These are phyloP conservation scores for Hyphopichia wangnamkhiaoensis DNA, from an alignment of 1,139 yeast species.

Conservation along the genomic window DNA sequence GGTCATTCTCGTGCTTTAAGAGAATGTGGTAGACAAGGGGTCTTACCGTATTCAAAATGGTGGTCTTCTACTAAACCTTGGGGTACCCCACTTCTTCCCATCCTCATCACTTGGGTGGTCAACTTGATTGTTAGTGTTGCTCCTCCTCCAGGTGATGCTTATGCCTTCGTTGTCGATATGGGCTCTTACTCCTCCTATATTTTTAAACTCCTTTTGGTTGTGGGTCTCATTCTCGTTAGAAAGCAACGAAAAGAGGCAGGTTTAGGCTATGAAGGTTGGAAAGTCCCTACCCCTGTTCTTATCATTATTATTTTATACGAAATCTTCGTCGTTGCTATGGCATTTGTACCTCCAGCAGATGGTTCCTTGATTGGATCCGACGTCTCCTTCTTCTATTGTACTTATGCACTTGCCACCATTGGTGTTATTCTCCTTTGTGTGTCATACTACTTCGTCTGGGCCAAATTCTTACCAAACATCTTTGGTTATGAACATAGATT, in stretches of 20 bases:
- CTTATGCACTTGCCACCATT: conserved; percentile 28
- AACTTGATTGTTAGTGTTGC: conserved; percentile 42
- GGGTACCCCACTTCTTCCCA: conserved; percentile 44
- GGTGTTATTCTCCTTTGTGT: conserved; percentile 33
- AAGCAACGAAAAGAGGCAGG: conserved; percentile 35
- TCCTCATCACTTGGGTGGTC: conserved; percentile 36
- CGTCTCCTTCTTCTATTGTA: conserved; percentile 32
- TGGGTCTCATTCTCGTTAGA: conserved; percentile 38
- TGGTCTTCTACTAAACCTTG: conserved; percentile 46
- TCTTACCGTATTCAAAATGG: conserved; percentile 37
- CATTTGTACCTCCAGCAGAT: conserved; percentile 39
- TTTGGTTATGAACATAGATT: conserved; percentile 34
- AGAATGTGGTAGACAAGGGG: conserved; percentile 52
- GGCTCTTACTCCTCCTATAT: conserved; percentile 36
- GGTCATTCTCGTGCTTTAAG: conserved; percentile 44
- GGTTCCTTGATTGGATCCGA: conserved; percentile 37
- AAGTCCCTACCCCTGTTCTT: conserved; percentile 31
- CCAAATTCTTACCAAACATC: conserved; percentile 33
- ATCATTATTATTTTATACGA: conserved; percentile 30
- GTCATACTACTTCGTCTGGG: conserved; percentile 37
- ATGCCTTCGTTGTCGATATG: conserved; percentile 39
- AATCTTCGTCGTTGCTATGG: conserved; percentile 38
- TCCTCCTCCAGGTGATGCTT: conserved; percentile 49
- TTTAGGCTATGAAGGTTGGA: conserved; percentile 31
- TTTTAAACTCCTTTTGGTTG: conserved; percentile 33